Evolutionary conservation across 345 rosid genomes (phyloP).

Genomic region (Turnera subulata): DNA sequence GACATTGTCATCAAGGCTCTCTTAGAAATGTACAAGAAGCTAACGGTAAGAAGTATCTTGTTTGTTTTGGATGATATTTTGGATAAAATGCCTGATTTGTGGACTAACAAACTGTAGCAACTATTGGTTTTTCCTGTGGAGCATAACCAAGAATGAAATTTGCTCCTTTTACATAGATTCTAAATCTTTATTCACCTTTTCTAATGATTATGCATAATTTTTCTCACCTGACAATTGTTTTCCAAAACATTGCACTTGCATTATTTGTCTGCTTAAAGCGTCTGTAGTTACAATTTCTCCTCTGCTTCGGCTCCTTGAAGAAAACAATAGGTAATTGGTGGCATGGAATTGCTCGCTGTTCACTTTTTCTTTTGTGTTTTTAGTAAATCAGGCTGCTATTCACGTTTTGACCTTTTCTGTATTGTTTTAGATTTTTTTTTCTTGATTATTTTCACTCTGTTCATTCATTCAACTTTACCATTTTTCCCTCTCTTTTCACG

Average conservation of each 20-base stretch:
- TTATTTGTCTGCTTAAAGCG: too few relatives aligned
- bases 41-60: conserved; percentile 59
- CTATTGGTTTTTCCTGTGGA: too few relatives aligned
- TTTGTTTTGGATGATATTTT: conserved; percentile 9
- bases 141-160: neutral
- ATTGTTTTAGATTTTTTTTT: neutral
- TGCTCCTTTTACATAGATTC: neutral
- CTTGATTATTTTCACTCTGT: neutral
- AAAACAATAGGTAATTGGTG: too few relatives aligned
- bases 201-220: neutral
- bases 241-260: too few relatives aligned
- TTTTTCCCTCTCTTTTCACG: neutral
- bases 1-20: conserved; percentile 93
- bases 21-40: conserved; percentile 81
- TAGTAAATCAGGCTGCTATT: neutral
- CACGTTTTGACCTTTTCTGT: neutral
- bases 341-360: too few relatives aligned
- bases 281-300: too few relatives aligned
- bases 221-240: neutral
- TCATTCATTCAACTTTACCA: neutral
- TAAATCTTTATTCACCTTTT: neutral
- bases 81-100: neutral
- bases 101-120: neutral
- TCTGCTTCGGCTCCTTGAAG: too few relatives aligned
- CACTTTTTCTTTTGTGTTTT: neutral